Evolutionary conservation across 1,139 yeast genomes (phyloP), one percentile per base, ranked within the genome.

Genomic region (Candida tetrigidarum): DNA sequence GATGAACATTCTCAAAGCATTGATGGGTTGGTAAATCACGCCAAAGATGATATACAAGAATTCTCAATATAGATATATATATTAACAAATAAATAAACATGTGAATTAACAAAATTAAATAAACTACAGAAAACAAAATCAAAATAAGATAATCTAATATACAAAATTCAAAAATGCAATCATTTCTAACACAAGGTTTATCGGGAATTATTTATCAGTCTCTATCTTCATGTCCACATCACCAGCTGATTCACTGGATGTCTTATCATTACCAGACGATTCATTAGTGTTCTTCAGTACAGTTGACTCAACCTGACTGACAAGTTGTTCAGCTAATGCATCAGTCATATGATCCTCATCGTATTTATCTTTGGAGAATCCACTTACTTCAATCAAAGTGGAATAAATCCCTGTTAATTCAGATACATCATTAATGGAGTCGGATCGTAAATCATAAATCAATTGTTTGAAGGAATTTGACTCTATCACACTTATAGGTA

Each of bases 401-500:
- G 72, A 59, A 56, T 77, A 79, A 41, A 78, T 59, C 12, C 64
- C 64, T 6, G 79, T 71, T 52, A 80, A 60, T 47, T 78, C 83
- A 42, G 66, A 56, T 50, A 80, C 59, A 51, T 79, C 84, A 1
- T 61, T 51, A 5, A 80, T 62, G 1, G 80, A 71, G 38, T 74
- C 79, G 0, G 81, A 73, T 45, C 78, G 63, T 48, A 80, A 64
- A 42, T 80, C 80, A 50, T 71, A 74, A 8, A 80, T 62, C 35
- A 80, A 58, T 52, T 79, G 83, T 52, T 76, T 78, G 56, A 80
- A 80, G 2, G 81, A 68, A n/a, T 66, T 73, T 28, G 81, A 72
- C 56, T 74, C 74, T 26, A 78, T 72, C 5, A 75, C 72, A 37
- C 64, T 65, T 20, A 79, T 69, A 1, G 81, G 73, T 18, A 80